These are phyloP conservation scores for Uronychia binucleata DNA, from an alignment of 73 alveolate genomes.

Conservation along the genomic window DNA sequence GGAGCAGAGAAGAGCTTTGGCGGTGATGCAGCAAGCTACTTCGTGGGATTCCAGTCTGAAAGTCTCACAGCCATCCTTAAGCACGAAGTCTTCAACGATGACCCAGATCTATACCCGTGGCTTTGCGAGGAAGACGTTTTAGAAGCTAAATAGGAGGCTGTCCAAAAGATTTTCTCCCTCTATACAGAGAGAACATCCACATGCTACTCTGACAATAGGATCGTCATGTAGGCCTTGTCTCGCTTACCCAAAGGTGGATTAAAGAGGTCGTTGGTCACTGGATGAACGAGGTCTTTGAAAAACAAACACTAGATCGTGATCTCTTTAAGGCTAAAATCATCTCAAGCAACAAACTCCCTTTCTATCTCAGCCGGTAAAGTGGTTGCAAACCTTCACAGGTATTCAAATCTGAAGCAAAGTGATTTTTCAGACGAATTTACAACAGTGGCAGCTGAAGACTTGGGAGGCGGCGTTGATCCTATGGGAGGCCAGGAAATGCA, in stretches of 20 bases:
- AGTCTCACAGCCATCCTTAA: background rate
- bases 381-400: too few species aligned
- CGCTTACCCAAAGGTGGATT: background rate
- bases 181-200: constrained; percentile 47
- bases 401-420: constrained; percentile 17
- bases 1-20: constrained; percentile 41
- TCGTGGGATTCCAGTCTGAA: constrained; percentile 32
- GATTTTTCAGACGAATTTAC: constrained; percentile 66
- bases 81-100: constrained; percentile 27
- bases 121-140: constrained; percentile 24
- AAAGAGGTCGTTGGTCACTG: constrained; percentile 28
- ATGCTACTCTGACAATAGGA: constrained; percentile 28
- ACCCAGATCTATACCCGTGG: constrained; percentile 36
- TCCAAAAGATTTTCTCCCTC: constrained; percentile 28
- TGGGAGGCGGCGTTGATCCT: background rate
- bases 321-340: constrained; percentile 38
- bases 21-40: constrained; percentile 2
- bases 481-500: background rate
- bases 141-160: constrained; percentile 19
- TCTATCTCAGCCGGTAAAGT: constrained; percentile 17
- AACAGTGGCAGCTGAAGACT: constrained; percentile 55
- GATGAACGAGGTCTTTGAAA: constrained; percentile 61
- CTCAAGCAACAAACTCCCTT: constrained; percentile 32
- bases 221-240: constrained; percentile 3
- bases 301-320: constrained; percentile 44